A percentile compares a stretch with the other conserved stretches of the same genome.
These are phyloP conservation scores for Suhomyces kunorum DNA, from an alignment of 1,139 yeast species.

Conservation along the genomic window DNA sequence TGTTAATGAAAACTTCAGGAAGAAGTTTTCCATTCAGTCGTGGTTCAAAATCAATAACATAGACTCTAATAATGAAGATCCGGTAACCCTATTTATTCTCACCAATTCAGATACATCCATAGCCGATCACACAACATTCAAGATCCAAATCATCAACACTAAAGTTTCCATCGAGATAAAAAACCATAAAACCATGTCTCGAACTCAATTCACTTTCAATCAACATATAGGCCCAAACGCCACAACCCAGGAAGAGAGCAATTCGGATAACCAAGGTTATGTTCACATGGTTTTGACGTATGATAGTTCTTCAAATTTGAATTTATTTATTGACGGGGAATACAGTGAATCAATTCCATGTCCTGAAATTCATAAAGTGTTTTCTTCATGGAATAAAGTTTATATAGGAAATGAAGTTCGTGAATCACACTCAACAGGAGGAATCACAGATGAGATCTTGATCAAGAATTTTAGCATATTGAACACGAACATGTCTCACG, in stretches of 20 bases:
- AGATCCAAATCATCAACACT: conserved; percentile 31
- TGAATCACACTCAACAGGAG: not conserved
- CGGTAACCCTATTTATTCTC: conserved; percentile 29
- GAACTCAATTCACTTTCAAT: conserved; percentile 37
- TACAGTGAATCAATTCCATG: conserved; percentile 49
- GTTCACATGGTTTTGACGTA: conserved; percentile 40
- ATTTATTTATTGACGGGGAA: conserved; percentile 44
- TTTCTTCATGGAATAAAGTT: conserved; percentile 41
- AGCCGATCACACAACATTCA: conserved; percentile 28
- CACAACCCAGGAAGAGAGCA: not conserved
- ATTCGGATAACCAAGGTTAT: conserved; percentile 24
- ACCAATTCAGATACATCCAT: conserved; percentile 26
- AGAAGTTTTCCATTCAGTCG: conserved; percentile 30
- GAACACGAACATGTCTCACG: conserved; percentile 30
- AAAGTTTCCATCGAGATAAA: conserved; percentile 35
- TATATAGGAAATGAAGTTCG: conserved; percentile 33
- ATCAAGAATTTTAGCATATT: conserved; percentile 37
- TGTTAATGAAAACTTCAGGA: conserved; percentile 12
- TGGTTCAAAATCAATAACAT: conserved; percentile 37
- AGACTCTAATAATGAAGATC: conserved; percentile 18
- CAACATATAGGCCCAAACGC: conserved; percentile 24
- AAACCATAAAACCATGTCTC: conserved; percentile 27
- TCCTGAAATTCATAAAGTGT: conserved; percentile 32
- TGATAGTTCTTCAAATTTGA: conserved; percentile 40
- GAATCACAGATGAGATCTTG: conserved; percentile 30